These are phyloP conservation scores for Xenoacremonium recifei DNA, from an alignment of 2,329 filamentous ascomycete species.

Conservation along the genomic window DNA sequence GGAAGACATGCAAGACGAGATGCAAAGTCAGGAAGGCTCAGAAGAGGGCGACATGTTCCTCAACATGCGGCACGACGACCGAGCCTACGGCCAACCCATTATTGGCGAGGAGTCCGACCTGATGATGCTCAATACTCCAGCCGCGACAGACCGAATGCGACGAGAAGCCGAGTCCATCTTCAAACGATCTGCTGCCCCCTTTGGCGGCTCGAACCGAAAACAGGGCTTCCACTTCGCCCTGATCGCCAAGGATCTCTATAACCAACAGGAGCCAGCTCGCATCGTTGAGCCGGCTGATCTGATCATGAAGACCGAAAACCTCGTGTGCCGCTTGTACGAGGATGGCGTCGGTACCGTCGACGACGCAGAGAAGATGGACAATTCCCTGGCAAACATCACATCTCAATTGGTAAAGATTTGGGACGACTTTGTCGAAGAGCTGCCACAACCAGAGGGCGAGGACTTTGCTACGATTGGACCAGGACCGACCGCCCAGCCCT, in stretches of 20 bases:
- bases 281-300: conserved; percentile 70
- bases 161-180: conserved; percentile 57
- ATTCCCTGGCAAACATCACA: conserved; percentile 53
- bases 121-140: conserved; percentile 55
- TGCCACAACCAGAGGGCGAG: conserved; percentile 50
- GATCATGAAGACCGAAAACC: conserved; percentile 72
- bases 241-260: conserved; percentile 70
- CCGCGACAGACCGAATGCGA: conserved; percentile 51
- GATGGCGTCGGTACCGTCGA: conserved; percentile 57
- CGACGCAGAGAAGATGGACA: conserved; percentile 55
- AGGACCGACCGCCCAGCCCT: conserved; percentile 57
- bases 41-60: conserved; percentile 49
- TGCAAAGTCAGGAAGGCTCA: conserved; percentile 37
- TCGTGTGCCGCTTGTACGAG: conserved; percentile 64
- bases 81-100: conserved; percentile 36
- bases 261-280: conserved; percentile 51
- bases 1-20: conserved; percentile 40
- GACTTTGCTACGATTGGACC: conserved; percentile 64
- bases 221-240: conserved; percentile 64
- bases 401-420: conserved; percentile 54
- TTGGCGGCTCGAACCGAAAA: conserved; percentile 40
- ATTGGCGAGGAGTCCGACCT: conserved; percentile 49
- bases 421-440: conserved; percentile 50
- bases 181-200: conserved; percentile 49
- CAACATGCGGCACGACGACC: conserved; percentile 45